These are phyloP conservation scores for Botrytis fragariae DNA, from an alignment of 2,329 filamentous ascomycete species.

Conservation along the genomic window DNA sequence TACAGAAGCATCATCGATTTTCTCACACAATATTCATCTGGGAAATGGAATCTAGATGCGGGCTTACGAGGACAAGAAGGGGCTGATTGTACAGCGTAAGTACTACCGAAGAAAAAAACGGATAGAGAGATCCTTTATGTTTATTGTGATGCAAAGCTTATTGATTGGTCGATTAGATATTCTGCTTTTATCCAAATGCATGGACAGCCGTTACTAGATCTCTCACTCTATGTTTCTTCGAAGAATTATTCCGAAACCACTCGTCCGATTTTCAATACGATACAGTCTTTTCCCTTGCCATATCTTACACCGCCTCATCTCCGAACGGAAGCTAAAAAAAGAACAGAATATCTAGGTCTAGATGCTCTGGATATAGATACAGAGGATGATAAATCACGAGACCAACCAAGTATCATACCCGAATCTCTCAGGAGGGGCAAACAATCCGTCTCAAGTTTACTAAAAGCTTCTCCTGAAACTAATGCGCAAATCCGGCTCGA, in stretches of 20 bases:
- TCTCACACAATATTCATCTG: slow-evolving; percentile 43
- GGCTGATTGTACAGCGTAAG: slow-evolving; percentile 51
- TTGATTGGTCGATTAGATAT: slow-evolving; percentile 42
- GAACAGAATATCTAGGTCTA: slow-evolving; percentile 69
- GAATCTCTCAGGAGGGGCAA: slow-evolving; percentile 37
- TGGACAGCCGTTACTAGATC: slow-evolving; percentile 75
- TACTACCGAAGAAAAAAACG: slow-evolving; percentile 18
- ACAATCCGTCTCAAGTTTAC: slow-evolving; percentile 52
- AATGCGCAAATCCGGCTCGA: slow-evolving; percentile 74
- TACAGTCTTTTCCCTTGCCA: slow-evolving; percentile 83
- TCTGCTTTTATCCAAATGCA: slow-evolving; percentile 70
- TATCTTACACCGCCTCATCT: slow-evolving; percentile 78
- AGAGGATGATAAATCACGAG: slow-evolving; percentile 38
- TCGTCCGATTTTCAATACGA: slow-evolving; percentile 73
- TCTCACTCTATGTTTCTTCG: slow-evolving; percentile 86
- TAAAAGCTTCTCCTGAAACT: slow-evolving; percentile 67
- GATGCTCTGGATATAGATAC: slow-evolving; percentile 63
- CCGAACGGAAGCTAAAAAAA: slow-evolving; percentile 65
- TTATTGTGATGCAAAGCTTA: background rate
- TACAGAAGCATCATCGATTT: slow-evolving; percentile 54
- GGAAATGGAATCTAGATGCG: slow-evolving; percentile 49
- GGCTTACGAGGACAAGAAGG: slow-evolving; percentile 43
- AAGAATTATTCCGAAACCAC: slow-evolving; percentile 80
- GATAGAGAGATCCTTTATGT: background rate
- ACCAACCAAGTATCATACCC: slow-evolving; percentile 39